Conservation (phyloP, 495 filamentous ascomycete species). For the Ramalina intermedia region DNA sequence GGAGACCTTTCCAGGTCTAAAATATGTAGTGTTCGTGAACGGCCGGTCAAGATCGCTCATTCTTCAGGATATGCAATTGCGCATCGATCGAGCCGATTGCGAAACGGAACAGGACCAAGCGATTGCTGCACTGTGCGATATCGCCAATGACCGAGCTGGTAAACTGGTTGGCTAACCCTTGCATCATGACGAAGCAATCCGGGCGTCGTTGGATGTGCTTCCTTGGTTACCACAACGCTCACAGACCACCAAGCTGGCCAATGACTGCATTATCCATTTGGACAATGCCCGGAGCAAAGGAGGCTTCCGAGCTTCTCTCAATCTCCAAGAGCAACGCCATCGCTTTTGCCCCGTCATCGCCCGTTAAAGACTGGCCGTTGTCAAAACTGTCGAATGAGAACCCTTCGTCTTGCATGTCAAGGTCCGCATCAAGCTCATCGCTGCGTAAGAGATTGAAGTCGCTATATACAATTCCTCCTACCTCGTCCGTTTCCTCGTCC, state of each 20-base stretch:
- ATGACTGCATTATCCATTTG: no score
- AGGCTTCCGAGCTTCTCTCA: slow-evolving; percentile 10
- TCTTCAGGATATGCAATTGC: slow-evolving; percentile 68
- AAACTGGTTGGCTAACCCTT: slow-evolving; percentile 18
- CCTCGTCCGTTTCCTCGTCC: slow-evolving; percentile 9
- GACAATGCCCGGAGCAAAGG: slow-evolving; percentile 1
- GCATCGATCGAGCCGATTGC: slow-evolving; percentile 57
- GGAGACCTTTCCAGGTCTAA: slow-evolving; percentile 61
- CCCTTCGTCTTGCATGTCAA: slow-evolving; percentile 11
- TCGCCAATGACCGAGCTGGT: slow-evolving; percentile 45
- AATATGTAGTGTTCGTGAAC: slow-evolving; percentile 90
- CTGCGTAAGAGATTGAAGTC: slow-evolving; percentile 14
- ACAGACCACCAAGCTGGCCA: no score
- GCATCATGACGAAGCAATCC: not conserved
- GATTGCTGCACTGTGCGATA: slow-evolving; percentile 66
- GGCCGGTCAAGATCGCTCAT: slow-evolving; percentile 57
- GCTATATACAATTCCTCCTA: slow-evolving; percentile 10
- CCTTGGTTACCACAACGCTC: no score
- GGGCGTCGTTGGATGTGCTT: not conserved
- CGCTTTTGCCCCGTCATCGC: slow-evolving; percentile 7
- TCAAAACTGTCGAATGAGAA: slow-evolving; percentile 11
- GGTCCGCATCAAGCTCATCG: slow-evolving; percentile 2
- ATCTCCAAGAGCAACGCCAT: slow-evolving; percentile 10
- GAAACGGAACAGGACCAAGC: slow-evolving; percentile 55
- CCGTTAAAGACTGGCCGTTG: slow-evolving; percentile 1